Base-by-base conservation (phyloP, 2,329 filamentous ascomycete genomes). In the Trichoderma sp. region DNA sequence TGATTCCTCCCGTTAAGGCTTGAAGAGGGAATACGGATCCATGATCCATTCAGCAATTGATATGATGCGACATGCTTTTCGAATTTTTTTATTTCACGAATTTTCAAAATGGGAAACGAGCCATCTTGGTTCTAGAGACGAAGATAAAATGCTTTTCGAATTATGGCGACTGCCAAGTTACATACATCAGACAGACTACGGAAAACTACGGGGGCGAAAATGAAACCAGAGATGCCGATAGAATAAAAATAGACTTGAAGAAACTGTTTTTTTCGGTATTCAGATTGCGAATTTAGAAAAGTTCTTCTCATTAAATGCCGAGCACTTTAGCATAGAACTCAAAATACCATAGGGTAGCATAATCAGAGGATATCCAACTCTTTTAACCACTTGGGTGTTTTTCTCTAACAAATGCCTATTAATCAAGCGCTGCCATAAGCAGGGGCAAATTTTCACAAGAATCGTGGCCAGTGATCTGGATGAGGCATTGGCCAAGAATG, bases 1-100 rank as follows among this genome's bases (percentile, higher is more conserved):
- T 82, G n/a, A 77, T 88, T 3, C 85, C 73, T 20, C 71, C 66
- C 30, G 39, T 28, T 4, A 28, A 72, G 39, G 55, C 47, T 11
- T 64, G 55, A 61, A 53, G 15, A 20, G 43, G 30, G 8, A 28
- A 34, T 13, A 20, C 13, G 4, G 17, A 6, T 30, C 2, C 17
- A 65, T 43, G 32, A 28, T 26, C 1, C 2, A 53, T 23, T 53
- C 11, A 2, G 36, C 17, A 5, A n/a, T 55, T 23, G 55, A 59
- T 12, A 23, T 9, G 28, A 34, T 17, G 1, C 8, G 26, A 17
- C 11, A n/a, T 2, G 5, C 4, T 57, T 57, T 57, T 28, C 20
- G 8, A 17, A 7, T 57, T n/a, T 17, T 9, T 8, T 28, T 34
- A 20, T 43, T 50, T 15, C 7, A 20, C 28, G 28, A n/a, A 20